Evolutionary conservation across 2,329 filamentous ascomycete genomes (phyloP).

Genomic region (Aspergillus calidoustus): DNA sequence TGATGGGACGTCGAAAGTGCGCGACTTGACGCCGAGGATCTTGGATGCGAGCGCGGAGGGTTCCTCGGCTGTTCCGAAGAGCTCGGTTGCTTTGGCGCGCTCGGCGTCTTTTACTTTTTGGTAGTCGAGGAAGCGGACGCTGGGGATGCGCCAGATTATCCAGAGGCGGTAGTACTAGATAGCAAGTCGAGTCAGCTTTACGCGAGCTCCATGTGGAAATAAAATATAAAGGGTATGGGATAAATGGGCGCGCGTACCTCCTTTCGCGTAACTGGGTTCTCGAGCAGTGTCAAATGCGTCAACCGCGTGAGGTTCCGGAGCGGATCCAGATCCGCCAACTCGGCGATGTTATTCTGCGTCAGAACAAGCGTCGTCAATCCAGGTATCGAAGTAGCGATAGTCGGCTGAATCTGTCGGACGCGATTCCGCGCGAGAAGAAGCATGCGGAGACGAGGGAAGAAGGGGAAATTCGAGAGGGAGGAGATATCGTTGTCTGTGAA

Average conservation of each 20-base stretch:
- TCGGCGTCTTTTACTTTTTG: constrained; percentile 88
- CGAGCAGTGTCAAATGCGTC: constrained; percentile 78
- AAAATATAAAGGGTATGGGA: no score
- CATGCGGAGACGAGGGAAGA: constrained; percentile 84
- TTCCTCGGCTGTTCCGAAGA: constrained; percentile 79
- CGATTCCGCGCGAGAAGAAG: constrained; percentile 90
- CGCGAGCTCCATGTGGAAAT: no score
- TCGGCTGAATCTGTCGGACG: constrained; percentile 77
- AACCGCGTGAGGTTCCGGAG: constrained; percentile 70
- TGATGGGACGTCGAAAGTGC: constrained; percentile 65
- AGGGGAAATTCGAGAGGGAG: constrained; percentile 86
- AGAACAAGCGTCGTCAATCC: constrained; percentile 82
- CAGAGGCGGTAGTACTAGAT: constrained; percentile 88
- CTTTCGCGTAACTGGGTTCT: constrained; percentile 90
- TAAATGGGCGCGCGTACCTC: no score
- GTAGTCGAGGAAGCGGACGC: constrained; percentile 89
- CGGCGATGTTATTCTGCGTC: constrained; percentile 77
- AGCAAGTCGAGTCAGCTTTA: not conserved
- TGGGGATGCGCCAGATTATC: constrained; percentile 84
- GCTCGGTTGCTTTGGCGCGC: constrained; percentile 72
- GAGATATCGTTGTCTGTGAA: constrained; percentile 98
- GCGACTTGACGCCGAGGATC: constrained; percentile 85
- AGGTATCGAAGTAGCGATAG: constrained; percentile 75
- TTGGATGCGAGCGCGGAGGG: constrained; percentile 80
- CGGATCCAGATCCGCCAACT: constrained; percentile 87